A percentile compares a stretch with the other conserved stretches of the same genome.
Evolutionary conservation across 495 filamentous ascomycete species (phyloP).

Genomic region (Trichoderma orchidacearum): DNA sequence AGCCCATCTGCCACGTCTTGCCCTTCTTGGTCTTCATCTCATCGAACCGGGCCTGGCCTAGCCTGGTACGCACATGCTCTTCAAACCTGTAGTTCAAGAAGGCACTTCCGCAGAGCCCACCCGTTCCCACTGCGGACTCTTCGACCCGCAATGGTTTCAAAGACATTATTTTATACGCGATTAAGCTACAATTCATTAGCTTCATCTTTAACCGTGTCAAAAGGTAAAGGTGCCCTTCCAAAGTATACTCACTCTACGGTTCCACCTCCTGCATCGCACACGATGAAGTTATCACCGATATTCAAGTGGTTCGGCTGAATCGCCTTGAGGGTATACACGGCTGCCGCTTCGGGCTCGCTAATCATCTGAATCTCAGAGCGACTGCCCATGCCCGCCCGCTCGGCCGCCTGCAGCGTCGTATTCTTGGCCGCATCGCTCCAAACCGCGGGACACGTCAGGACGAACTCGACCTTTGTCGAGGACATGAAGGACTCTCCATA

Average conservation of each 20-base stretch:
- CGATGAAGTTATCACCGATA: constrained; percentile 56
- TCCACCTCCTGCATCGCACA: constrained; percentile 69
- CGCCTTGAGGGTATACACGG: constrained; percentile 55
- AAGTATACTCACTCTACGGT: constrained; percentile 42
- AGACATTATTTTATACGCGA: constrained; percentile 52
- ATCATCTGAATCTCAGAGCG: constrained; percentile 50
- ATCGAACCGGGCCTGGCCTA: constrained; percentile 43
- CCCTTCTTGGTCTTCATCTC: constrained; percentile 44
- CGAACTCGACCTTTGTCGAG: constrained; percentile 48
- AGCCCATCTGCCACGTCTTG: constrained; percentile 61
- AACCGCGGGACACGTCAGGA: constrained; percentile 69
- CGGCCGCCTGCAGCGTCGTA: constrained; percentile 48
- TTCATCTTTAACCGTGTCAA: constrained; percentile 4
- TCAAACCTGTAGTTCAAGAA: constrained; percentile 61
- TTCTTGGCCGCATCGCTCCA: constrained; percentile 67
- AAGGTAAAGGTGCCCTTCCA: constrained; percentile 7
- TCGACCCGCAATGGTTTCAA: constrained; percentile 44
- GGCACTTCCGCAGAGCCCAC: constrained; percentile 52
- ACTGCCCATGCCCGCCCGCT: constrained; percentile 52
- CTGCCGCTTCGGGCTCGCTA: constrained; percentile 64
- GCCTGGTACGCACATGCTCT: constrained; percentile 45
- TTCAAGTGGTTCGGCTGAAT: constrained; percentile 50
- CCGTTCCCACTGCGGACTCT: constrained; percentile 53
- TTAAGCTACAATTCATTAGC: constrained; percentile 32
- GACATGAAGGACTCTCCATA: constrained; percentile 49